phyloP scores from a whole-genome alignment of 768 basidiomycete genomes.

The Leccinum sublutescens region DNA sequence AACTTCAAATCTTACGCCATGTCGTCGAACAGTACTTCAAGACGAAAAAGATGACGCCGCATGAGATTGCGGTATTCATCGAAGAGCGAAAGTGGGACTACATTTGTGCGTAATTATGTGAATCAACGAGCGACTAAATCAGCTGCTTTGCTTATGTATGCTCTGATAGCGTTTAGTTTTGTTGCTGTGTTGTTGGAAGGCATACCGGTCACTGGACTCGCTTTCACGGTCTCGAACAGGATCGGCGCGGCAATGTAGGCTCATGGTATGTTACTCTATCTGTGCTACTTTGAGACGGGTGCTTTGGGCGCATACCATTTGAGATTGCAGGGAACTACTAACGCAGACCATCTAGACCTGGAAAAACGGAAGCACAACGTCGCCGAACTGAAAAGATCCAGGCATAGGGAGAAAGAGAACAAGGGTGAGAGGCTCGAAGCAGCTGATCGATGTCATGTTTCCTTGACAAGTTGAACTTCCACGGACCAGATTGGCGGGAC shows the following conservation, averaged over 20 bases:
- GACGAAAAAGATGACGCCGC: slow-evolving; percentile 74
- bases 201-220: slow-evolving; percentile 75
- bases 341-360: slow-evolving; percentile 42
- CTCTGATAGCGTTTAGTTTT: slow-evolving; percentile 75
- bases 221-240: slow-evolving; percentile 83
- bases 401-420: not conserved
- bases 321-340: not conserved
- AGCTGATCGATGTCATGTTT: not conserved
- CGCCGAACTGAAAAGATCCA: slow-evolving; percentile 28
- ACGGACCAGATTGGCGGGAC: not conserved
- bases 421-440: not conserved
- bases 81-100: slow-evolving; percentile 93
- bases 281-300: not conserved
- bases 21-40: slow-evolving; percentile 64
- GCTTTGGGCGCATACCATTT: too few species aligned
- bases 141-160: not conserved
- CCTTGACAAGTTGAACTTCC: not conserved
- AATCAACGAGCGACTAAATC: not conserved
- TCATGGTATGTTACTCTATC: slow-evolving; percentile 49
- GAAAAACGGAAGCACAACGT: slow-evolving; percentile 57
- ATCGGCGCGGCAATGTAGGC: slow-evolving; percentile 97
- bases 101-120: slow-evolving; percentile 44
- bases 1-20: not conserved
- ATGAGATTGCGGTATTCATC: slow-evolving; percentile 71
- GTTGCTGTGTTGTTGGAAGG: slow-evolving; percentile 76